These are phyloP conservation scores for Gomphus sp. DNA, from an alignment of 1,284 basidiomycete species.

Conservation along the genomic window DNA sequence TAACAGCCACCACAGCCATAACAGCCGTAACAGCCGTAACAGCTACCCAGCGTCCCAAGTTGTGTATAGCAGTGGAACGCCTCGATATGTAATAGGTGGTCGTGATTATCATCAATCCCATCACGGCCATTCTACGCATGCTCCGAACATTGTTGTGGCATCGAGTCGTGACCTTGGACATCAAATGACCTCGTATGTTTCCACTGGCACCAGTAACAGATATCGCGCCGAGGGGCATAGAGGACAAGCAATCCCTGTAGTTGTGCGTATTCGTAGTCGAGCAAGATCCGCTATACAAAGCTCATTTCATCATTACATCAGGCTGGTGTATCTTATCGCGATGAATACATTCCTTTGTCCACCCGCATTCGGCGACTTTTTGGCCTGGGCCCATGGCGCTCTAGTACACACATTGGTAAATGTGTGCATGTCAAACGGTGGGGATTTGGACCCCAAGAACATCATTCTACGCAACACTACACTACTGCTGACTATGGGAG, in stretches of 20 bases:
- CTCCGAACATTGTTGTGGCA: not conserved
- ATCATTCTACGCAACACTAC: not conserved
- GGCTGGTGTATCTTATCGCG: slow-evolving; percentile 1
- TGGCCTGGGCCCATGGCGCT: slow-evolving; percentile 7
- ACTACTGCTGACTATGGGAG: not conserved
- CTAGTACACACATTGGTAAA: slow-evolving; percentile 4
- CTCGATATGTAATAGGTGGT: slow-evolving; percentile 1
- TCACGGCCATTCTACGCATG: not conserved
- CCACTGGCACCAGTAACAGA: not conserved
- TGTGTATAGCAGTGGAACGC: not conserved
- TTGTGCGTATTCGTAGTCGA: not conserved
- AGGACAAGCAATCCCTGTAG: slow-evolving; percentile 6
- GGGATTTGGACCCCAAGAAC: not conserved
- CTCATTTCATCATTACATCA: not conserved
- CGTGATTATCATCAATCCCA: not conserved
- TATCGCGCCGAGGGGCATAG: slow-evolving; percentile 3
- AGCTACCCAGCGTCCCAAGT: not conserved
- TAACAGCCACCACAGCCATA: not conserved
- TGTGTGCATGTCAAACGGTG: slow-evolving; percentile 6
- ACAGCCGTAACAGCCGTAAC: too few species aligned
- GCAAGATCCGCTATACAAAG: not conserved
- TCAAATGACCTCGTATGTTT: not conserved
- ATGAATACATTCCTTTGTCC: slow-evolving; percentile 4
- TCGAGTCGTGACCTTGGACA: not conserved
- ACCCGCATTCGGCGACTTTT: slow-evolving; percentile 8